Percentiles rank a stretch among this genome's conserved stretches.
Evolutionary conservation across 148 eudicot genomes (phyloP).

Genomic region (Chenopodium berlandieri): DNA sequence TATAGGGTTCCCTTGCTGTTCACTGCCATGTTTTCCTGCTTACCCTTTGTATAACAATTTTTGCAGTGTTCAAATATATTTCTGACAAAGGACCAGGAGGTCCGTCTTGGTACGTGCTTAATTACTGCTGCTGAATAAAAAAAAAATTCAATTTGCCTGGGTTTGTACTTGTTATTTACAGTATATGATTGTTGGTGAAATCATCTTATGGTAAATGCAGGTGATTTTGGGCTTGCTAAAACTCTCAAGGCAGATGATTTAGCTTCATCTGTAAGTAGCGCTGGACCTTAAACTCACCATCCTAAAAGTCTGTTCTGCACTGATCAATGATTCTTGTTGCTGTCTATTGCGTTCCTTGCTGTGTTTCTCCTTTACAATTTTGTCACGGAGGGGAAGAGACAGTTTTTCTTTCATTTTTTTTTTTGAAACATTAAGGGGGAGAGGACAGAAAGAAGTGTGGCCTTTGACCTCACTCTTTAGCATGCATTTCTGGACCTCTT

Average conservation of each 20-base stretch:
- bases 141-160: neutral
- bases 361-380: neutral
- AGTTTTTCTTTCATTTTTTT: neutral
- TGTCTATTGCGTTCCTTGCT: neutral
- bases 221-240: conserved; percentile 99
- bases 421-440: neutral
- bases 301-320: neutral
- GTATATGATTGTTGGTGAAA: neutral
- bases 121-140: neutral
- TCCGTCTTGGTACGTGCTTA: conserved; percentile 76
- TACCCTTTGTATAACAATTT: conserved; percentile 21
- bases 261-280: conserved; percentile 81
- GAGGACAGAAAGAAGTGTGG: neutral
- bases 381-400: neutral
- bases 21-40: conserved; percentile 8
- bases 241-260: conserved; percentile 96
- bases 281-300: neutral
- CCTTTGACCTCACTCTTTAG: neutral
- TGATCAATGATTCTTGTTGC: neutral
- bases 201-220: conserved; percentile 35
- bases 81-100: conserved; percentile 89
- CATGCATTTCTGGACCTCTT: neutral
- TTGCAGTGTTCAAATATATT: conserved; percentile 97
- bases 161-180: conserved; percentile 1
- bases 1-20: too few relatives aligned